These are phyloP conservation scores for Angomonas deanei DNA, from an alignment of 208 protist genomes.

Conservation along the genomic window DNA sequence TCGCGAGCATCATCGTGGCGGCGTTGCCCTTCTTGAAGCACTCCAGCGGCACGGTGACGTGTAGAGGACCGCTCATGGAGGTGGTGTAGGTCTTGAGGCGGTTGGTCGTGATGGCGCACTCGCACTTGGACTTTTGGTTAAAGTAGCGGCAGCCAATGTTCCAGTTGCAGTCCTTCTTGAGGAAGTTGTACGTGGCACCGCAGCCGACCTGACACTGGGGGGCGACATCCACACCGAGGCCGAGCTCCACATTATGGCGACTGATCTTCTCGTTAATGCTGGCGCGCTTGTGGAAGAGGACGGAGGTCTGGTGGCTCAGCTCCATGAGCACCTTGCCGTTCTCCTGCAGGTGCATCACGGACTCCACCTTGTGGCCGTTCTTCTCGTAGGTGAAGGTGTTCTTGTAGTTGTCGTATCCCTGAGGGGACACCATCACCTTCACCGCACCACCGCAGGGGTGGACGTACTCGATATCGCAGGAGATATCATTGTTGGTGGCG, in stretches of 20 bases:
- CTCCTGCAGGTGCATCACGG: constrained; percentile 20
- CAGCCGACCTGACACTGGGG: constrained; percentile 54
- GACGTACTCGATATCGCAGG: constrained; percentile 57
- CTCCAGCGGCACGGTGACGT: constrained; percentile 17
- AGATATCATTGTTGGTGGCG: constrained; percentile 30
- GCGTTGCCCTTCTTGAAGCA: constrained; percentile 13
- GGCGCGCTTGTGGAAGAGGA: constrained; percentile 26
- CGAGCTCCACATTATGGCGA: constrained; percentile 45
- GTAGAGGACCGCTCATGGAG: constrained; percentile 34
- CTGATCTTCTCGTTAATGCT: constrained; percentile 69
- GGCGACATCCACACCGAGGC: constrained; percentile 45
- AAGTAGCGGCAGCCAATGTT: constrained; percentile 50
- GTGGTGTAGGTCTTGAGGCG: constrained; percentile 41
- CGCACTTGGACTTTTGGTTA: constrained; percentile 20
- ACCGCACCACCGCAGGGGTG: constrained; percentile 30
- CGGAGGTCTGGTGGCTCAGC: constrained; percentile 32
- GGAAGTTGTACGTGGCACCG: constrained; percentile 45
- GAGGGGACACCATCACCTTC: constrained; percentile 49
- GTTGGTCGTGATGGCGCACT: constrained; percentile 48
- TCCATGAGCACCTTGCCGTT: constrained; percentile 45
- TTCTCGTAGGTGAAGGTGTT: constrained; percentile 32
- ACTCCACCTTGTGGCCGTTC: constrained; percentile 62
- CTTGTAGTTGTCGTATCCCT: constrained; percentile 22
- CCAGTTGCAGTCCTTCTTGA: constrained; percentile 60
- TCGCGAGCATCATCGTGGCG: constrained; percentile 25